These are phyloP conservation scores for Daucus carota DNA, from an alignment of 129 eudicot genomes.

Conservation along the genomic window DNA sequence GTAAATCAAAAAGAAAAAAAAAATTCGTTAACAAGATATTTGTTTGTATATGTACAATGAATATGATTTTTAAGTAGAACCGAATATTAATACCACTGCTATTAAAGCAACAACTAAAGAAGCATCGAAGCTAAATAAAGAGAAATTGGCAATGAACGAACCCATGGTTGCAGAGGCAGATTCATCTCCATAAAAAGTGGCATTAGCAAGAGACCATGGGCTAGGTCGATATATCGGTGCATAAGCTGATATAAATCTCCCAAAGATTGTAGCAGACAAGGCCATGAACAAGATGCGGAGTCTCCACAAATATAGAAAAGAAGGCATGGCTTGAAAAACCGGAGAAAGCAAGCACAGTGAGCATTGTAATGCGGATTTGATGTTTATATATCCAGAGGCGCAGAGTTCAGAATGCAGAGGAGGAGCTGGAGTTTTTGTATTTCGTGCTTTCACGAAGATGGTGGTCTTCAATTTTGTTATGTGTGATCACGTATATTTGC, in stretches of 20 bases:
- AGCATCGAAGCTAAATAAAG: not conserved
- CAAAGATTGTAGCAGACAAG: constrained; percentile 9
- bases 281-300: constrained; percentile 19
- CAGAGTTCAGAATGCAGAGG: constrained; percentile 1
- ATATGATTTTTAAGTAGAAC: too few relatives aligned
- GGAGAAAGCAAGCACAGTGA: constrained; percentile 5
- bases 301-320: constrained; percentile 18
- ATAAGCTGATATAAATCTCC: constrained; percentile 29
- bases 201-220: constrained; percentile 53
- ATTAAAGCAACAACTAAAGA: not conserved
- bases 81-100: too few relatives aligned
- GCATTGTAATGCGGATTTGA: constrained; percentile 15
- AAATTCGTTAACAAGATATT: too few relatives aligned
- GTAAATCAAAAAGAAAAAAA: constrained; percentile 10
- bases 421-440: constrained; percentile 15
- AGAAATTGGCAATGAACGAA: not conserved
- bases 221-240: constrained; percentile 33
- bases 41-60: too few relatives aligned
- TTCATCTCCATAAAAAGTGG: constrained; percentile 88
- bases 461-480: constrained; percentile 10
- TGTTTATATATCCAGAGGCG: constrained; percentile 31
- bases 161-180: constrained; percentile 78
- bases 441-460: constrained; percentile 61
- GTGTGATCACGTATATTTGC: constrained; percentile 1
- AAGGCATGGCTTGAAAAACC: constrained; percentile 32